Evolutionary conservation across 108 stramenopile genomes (phyloP).

Genomic region (Cyclotella cryptica): DNA sequence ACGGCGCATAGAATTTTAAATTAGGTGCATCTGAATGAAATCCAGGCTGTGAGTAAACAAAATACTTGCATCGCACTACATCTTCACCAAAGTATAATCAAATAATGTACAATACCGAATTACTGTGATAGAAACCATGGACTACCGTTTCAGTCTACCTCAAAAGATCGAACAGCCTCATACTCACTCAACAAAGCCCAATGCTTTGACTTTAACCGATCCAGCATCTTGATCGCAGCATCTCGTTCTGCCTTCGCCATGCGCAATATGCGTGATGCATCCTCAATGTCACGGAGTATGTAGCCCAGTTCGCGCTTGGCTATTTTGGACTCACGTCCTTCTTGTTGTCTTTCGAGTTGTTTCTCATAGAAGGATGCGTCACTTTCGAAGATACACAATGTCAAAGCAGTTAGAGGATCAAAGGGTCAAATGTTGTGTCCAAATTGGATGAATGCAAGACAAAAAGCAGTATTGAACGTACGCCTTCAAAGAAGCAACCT

Average conservation of each 20-base stretch:
- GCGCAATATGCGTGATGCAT: conserved; percentile 69
- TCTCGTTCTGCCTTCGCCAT: conserved; percentile 59
- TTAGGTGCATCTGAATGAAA: too few species aligned
- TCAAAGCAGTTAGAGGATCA: neutral
- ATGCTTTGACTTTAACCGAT: conserved; percentile 68
- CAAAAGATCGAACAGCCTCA: conserved; percentile 51
- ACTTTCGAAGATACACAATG: conserved; percentile 2
- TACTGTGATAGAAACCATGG: neutral
- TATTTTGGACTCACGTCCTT: conserved; percentile 29
- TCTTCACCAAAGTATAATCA: neutral
- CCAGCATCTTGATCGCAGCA: conserved; percentile 58
- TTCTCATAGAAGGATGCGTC: conserved; percentile 53
- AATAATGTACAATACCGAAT: neutral
- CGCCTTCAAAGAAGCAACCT: conserved; percentile 72
- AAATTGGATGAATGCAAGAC: neutral
- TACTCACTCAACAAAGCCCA: conserved; percentile 83
- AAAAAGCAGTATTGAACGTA: conserved; percentile 20
- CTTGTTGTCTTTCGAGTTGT: conserved; percentile 30
- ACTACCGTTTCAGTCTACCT: conserved; percentile 1
- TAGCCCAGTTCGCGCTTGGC: conserved; percentile 54
- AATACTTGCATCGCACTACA: too few species aligned
- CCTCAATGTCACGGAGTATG: conserved; percentile 72
- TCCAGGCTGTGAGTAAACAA: too few species aligned
- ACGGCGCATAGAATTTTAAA: too few species aligned
- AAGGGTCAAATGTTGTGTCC: too few species aligned